Conservation (phyloP, 2,329 filamentous ascomycete genomes). For the Fusarium pseudocircinatum region DNA sequence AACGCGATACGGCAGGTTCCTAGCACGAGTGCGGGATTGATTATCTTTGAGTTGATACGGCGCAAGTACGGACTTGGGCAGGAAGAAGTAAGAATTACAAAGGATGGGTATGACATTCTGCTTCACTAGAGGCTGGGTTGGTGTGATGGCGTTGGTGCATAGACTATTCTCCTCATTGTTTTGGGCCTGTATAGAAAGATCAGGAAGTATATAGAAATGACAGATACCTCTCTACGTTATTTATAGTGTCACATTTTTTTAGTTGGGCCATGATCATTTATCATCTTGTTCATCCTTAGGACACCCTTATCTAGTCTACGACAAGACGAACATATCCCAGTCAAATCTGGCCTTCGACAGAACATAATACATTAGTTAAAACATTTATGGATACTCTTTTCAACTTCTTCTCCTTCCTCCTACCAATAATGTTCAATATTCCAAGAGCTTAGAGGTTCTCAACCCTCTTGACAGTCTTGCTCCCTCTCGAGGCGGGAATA, state of each 20-base stretch:
- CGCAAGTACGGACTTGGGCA: conserved; percentile 74
- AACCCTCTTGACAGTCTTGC: too few relatives aligned
- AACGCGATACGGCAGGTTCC: conserved; percentile 78
- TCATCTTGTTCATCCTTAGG: not conserved
- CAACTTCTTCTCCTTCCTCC: not conserved
- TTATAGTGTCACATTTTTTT: not conserved
- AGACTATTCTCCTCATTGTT: conserved; percentile 31
- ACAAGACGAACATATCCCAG: not conserved
- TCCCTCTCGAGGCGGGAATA: not conserved
- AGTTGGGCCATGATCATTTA: not conserved
- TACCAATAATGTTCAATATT: not conserved
- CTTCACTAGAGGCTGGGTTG: conserved; percentile 49
- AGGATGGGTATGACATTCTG: conserved; percentile 77
- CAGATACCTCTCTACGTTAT: not conserved
- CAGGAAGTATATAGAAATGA: not conserved
- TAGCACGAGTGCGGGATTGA: conserved; percentile 78
- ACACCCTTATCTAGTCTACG: not conserved
- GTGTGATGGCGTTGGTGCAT: conserved; percentile 22
- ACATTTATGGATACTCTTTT: not conserved
- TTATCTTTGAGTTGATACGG: conserved; percentile 81
- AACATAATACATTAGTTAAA: too few relatives aligned
- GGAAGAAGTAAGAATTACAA: conserved; percentile 71
- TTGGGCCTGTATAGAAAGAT: conserved; percentile 1
- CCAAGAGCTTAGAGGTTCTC: too few relatives aligned
- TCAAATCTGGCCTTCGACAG: too few relatives aligned